Evolutionary conservation across 73 alveolate species (phyloP).

Genomic region (Uronychia setigera): DNA sequence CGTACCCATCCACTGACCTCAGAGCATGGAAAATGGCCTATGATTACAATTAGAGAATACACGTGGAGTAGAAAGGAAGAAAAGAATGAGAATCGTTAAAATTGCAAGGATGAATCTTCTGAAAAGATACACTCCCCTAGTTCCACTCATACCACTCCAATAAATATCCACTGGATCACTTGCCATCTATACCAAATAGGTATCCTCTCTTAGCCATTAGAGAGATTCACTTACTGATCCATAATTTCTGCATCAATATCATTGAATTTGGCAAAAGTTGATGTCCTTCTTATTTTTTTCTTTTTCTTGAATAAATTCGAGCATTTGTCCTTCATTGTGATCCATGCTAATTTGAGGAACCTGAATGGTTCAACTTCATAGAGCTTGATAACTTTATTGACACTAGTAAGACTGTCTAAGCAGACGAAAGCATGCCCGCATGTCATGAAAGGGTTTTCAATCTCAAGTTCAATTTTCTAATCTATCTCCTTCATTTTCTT

Average conservation of each 20-base stretch:
- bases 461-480: constrained; percentile 63
- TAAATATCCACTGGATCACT: constrained; percentile 88
- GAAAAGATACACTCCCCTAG: constrained; percentile 84
- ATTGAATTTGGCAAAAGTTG: constrained; percentile 53
- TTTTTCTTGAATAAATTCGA: background rate
- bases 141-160: constrained; percentile 90
- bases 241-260: constrained; percentile 45
- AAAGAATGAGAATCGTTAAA: constrained; percentile 59
- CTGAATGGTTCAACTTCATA: constrained; percentile 60
- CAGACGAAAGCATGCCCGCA: constrained; percentile 93
- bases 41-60: background rate
- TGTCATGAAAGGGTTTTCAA: constrained; percentile 75
- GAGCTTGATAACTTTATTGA: constrained; percentile 40
- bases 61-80: constrained; percentile 93
- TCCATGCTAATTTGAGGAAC: constrained; percentile 63
- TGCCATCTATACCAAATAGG: constrained; percentile 66
- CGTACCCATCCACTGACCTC: constrained; percentile 26
- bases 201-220: constrained; percentile 24
- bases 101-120: constrained; percentile 78
- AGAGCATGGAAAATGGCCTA: constrained; percentile 73
- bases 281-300: background rate
- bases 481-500: constrained; percentile 73
- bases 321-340: background rate
- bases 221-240: background rate
- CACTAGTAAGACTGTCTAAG: constrained; percentile 82